These are phyloP conservation scores for Russula virescens DNA, from an alignment of 768 basidiomycete species.

Conservation along the genomic window DNA sequence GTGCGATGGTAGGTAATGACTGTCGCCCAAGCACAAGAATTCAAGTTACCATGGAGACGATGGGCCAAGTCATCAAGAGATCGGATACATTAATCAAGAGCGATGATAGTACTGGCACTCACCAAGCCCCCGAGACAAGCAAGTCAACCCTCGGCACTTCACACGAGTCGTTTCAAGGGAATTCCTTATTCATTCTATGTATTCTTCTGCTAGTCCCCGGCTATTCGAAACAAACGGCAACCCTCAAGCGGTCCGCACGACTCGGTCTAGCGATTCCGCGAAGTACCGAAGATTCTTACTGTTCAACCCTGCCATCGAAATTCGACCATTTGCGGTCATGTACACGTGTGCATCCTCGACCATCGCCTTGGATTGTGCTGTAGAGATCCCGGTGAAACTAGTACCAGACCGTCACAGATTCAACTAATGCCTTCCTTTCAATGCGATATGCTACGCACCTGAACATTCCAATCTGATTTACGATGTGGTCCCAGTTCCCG, in stretches of 20 bases:
- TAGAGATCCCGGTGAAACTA: constrained; percentile 80
- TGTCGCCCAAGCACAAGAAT: not conserved
- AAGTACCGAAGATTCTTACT: constrained; percentile 70
- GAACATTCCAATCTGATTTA: constrained; percentile 97
- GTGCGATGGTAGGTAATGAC: not conserved
- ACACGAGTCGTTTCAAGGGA: not conserved
- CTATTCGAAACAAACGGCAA: not conserved
- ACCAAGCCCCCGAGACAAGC: not conserved
- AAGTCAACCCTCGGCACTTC: not conserved
- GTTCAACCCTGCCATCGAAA: constrained; percentile 94
- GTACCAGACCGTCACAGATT: constrained; percentile 10
- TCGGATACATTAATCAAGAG: not conserved
- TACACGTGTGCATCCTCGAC: constrained; percentile 75
- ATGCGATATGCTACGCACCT: constrained; percentile 45
- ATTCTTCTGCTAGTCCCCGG: not conserved
- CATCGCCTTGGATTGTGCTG: constrained; percentile 59
- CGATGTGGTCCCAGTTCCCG: constrained; percentile 94
- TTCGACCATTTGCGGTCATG: constrained; percentile 80
- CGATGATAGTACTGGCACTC: not conserved
- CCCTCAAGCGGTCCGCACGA: constrained; percentile 42
- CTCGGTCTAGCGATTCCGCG: constrained; percentile 63
- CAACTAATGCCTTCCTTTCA: not conserved
- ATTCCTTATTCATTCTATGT: not conserved
- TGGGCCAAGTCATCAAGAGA: not conserved
- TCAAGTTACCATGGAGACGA: not conserved